A percentile compares a stretch with the other conserved stretches of the same genome.
Conservation (phyloP, 1,284 basidiomycete species). For the Mycosarcoma mackinlayi region DNA sequence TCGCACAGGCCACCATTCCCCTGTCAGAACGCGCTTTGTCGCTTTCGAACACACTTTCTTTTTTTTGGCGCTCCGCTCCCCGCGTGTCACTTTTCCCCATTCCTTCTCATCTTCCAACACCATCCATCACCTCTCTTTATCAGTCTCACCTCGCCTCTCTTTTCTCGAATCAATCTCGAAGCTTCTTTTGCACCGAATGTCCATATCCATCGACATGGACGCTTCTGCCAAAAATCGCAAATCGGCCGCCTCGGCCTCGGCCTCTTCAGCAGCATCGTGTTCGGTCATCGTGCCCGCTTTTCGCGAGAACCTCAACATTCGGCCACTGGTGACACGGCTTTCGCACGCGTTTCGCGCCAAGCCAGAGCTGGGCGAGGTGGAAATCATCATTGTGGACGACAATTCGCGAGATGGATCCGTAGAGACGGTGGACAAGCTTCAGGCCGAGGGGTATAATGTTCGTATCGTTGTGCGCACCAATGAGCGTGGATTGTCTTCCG, state of each 20-base stretch:
- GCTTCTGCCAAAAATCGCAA: slow-evolving; percentile 33
- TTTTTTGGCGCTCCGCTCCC: neutral
- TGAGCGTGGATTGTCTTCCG: slow-evolving; percentile 70
- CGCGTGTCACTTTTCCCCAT: neutral
- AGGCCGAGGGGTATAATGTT: slow-evolving; percentile 70
- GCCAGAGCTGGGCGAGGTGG: slow-evolving; percentile 24
- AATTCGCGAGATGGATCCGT: slow-evolving; percentile 47
- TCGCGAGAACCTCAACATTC: slow-evolving; percentile 56
- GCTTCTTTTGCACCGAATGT: too few species aligned
- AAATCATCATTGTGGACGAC: slow-evolving; percentile 50
- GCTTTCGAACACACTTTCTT: slow-evolving; percentile 1
- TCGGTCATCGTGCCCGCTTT: slow-evolving; percentile 57
- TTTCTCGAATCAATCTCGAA: neutral
- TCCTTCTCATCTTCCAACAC: neutral
- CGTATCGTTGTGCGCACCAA: slow-evolving; percentile 70
- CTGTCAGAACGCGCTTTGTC: neutral
- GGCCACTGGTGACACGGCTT: slow-evolving; percentile 70
- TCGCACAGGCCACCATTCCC: neutral
- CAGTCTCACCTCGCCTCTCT: too few species aligned
- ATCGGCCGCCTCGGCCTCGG: slow-evolving; percentile 7
- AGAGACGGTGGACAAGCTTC: slow-evolving; percentile 27
- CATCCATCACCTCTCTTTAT: too few species aligned
- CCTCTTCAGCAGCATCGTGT: slow-evolving; percentile 10
- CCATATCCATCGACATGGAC: slow-evolving; percentile 46
- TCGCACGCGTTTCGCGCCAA: slow-evolving; percentile 53